These are phyloP conservation scores for Suillus tomentosus DNA, from an alignment of 768 basidiomycete genomes.

Conservation along the genomic window DNA sequence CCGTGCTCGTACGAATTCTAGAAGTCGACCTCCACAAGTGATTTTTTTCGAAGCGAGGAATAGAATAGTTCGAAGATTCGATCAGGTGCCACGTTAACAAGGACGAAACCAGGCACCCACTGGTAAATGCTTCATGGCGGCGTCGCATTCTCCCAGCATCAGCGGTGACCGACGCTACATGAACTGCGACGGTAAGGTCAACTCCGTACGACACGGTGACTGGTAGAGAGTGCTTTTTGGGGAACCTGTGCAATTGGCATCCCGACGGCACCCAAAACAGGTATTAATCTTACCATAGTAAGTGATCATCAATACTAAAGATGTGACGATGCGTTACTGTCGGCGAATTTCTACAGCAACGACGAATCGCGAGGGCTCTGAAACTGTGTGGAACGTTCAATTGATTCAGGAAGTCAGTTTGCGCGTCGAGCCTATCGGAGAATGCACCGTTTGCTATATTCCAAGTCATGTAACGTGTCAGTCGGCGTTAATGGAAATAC, in stretches of 20 bases:
- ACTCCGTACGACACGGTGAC: background rate
- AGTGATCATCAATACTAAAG: background rate
- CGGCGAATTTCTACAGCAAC: slow-evolving; percentile 3
- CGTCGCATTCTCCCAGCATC: background rate
- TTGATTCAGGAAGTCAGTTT: background rate
- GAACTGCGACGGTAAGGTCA: background rate
- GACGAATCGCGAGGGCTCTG: background rate
- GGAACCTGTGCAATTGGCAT: slow-evolving; percentile 8
- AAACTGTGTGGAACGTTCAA: background rate
- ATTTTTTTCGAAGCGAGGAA: background rate
- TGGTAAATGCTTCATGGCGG: background rate
- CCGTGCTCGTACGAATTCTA: background rate
- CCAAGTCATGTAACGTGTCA: slow-evolving; percentile 4
- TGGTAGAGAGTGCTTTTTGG: background rate
- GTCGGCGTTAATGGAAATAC: background rate
- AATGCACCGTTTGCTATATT: background rate
- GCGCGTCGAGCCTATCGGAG: background rate
- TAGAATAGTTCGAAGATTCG: background rate
- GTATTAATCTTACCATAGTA: background rate
- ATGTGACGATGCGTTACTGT: slow-evolving; percentile 3
- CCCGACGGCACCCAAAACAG: background rate
- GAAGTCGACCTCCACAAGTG: background rate
- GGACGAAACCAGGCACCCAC: background rate
- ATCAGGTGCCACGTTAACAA: background rate
- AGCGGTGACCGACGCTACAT: background rate